Base-by-base conservation (phyloP, 83 land plant genomes). In the Diphasiastrum complanatum region DNA sequence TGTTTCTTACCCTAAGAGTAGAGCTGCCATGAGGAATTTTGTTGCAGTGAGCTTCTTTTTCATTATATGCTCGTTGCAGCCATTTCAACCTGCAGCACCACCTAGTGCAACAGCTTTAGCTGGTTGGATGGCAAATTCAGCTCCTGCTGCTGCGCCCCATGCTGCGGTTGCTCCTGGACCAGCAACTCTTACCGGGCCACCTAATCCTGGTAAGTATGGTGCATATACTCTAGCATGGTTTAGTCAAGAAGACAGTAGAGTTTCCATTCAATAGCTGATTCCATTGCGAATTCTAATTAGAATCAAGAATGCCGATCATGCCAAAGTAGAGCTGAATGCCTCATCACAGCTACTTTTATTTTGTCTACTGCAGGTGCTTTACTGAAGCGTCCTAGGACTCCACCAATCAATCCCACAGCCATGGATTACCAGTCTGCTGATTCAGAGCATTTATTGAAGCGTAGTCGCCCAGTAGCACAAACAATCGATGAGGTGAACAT, bases 121-220 rank as follows among this genome's bases (percentile, higher is more conserved):
- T 63, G 92, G 95, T 18, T 91, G 95, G 99, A 89, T 93, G 95
- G 74, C 89, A 5, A 89, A 83, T 70, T 70, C 95, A 26, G 80
- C 56, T 66, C n/a, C n/a, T n/a, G 64, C 96, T 40, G 66, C 86
- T 46, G 84, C 85, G 28, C 80, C 85, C 67, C 91, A 93, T 68
- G 78, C 83, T 33, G 73, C 89, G 18, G 89, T 81, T 51, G 83
- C 85, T 77, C 79, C 78, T 33, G 89, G 83, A 18, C 75, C 92
- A 2, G 78, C 93, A 33, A 86, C 89, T 46, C 70, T 93, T 37
- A 35, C 71, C 72, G 76, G 75, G 37, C 72, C 85, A 49, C 66
- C 81, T 19, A 84, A 84, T 72, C 65, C 84, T 55, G 86, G 98
- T 89, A 61, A 35, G 2, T n/a, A 1, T 35, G 51, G n/a, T 29